Evolutionary conservation across 768 basidiomycete species (phyloP), one percentile per base, ranked within the genome.

Genomic region (Boletus pseudo-olivaceus): DNA sequence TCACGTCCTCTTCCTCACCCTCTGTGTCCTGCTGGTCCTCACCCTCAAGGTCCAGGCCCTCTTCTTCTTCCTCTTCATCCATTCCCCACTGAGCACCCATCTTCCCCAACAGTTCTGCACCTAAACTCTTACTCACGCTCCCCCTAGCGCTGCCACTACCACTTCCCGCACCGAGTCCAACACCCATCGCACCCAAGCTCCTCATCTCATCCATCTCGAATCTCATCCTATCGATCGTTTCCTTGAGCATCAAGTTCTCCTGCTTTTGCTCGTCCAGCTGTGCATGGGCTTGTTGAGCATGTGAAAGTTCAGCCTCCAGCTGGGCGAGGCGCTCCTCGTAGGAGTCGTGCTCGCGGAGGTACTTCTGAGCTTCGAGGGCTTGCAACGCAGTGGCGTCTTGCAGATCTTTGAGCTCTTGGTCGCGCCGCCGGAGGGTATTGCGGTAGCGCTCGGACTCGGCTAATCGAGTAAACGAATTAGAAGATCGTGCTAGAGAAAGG

Each of bases 131-230:
- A 62, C 87, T 88, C 51, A 90, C 61, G 17, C 80, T 85, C 39
- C 78, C 81, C 32, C 72, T 72, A 17, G 68, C 73, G 62, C 84
- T 91, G 39, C 72, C 74, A 44, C 58, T 63, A 32, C 77, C 78
- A 46, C 78, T 80, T 14, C 73, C 70, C 0, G 74, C 68, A 12
- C 72, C 74, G 12, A 67, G 64, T 38, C 65, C 68, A 20, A 56
- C 62, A n/a, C 70, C 72, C 38, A 71, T 67, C 38, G 59, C 71
- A 37, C 72, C 67, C 44, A 69, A 73, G 49, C 74, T 82, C 38
- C 93, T 79, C 78, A 95, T 82, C 71, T 95, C 93, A 61, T 98
- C 94, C 79, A 98, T 83, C 63, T 98, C 95, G 59, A 88, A 96
- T 32, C 91, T 80, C 82, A 97, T 87, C 44, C 93, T 81, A 67